A percentile compares a stretch with the other conserved stretches of the same genome.
phyloP scores from a whole-genome alignment of 345 rosid genomes.

The Boechera retrofracta region DNA sequence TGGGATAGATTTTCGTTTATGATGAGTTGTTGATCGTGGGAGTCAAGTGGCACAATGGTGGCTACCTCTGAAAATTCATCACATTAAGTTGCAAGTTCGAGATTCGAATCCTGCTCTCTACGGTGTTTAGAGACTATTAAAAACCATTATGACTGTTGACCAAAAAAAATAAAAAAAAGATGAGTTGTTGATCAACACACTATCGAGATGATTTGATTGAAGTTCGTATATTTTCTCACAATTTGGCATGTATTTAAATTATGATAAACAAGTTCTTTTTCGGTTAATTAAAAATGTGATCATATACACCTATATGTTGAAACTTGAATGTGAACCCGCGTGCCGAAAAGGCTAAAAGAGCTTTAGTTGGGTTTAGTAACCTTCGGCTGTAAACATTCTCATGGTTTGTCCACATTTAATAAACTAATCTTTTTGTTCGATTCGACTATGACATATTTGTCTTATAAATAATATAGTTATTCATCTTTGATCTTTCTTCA shows the following conservation, averaged over 20 bases:
- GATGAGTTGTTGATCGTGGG: too few relatives aligned
- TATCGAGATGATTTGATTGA: not conserved
- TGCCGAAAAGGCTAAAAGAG: slow-evolving; percentile 42
- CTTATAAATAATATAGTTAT: not conserved
- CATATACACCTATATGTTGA: slow-evolving; percentile 11
- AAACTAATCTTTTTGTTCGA: slow-evolving; percentile 15
- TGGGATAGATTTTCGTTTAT: too few relatives aligned
- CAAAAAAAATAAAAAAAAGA: too few relatives aligned
- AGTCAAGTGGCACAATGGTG: too few relatives aligned
- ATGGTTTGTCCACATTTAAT: slow-evolving; percentile 28
- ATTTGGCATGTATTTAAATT: too few relatives aligned
- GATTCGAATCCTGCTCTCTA: too few relatives aligned
- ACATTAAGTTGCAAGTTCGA: too few relatives aligned
- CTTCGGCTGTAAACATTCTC: slow-evolving; percentile 45
- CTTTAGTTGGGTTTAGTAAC: slow-evolving; percentile 39
- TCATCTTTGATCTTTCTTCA: slow-evolving; percentile 7
- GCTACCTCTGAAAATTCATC: too few relatives aligned
- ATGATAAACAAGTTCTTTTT: not conserved
- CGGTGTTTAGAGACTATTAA: too few relatives aligned
- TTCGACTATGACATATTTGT: slow-evolving; percentile 22
- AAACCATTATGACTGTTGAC: too few relatives aligned
- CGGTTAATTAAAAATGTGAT: not conserved
- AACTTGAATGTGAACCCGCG: slow-evolving; percentile 44
- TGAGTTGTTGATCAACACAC: too few relatives aligned
- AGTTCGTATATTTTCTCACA: not conserved